Evolutionary conservation across 1,284 basidiomycete species (phyloP).

Genomic region (Sanguinoderma infundibulare): DNA sequence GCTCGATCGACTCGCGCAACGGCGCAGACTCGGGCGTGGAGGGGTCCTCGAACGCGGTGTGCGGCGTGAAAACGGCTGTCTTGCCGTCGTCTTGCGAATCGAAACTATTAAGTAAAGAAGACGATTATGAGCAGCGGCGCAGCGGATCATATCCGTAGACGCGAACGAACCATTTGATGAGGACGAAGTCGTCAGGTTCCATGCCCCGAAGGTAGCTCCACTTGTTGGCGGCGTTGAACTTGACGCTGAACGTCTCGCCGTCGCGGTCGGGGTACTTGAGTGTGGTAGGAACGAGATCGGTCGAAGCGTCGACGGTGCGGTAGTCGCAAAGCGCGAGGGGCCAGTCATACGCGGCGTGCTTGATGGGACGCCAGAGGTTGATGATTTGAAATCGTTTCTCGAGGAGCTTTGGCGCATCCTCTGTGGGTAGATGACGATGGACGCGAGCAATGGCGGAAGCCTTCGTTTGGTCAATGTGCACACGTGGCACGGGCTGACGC

Average conservation of each 20-base stretch:
- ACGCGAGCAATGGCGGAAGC: constrained; percentile 52
- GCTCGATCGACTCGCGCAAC: constrained; percentile 60
- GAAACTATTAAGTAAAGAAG: constrained; percentile 39
- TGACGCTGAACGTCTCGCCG: constrained; percentile 63
- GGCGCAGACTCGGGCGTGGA: constrained; percentile 54
- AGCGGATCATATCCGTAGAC: not conserved
- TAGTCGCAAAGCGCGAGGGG: constrained; percentile 70
- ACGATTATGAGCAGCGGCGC: not conserved
- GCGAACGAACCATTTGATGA: constrained; percentile 67
- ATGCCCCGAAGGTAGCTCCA: constrained; percentile 72
- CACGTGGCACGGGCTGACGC: constrained; percentile 52
- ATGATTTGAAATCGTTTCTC: constrained; percentile 65
- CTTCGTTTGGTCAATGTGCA: constrained; percentile 60
- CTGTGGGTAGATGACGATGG: constrained; percentile 52
- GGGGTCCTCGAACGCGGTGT: constrained; percentile 63
- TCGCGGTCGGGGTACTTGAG: constrained; percentile 56
- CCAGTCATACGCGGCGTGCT: constrained; percentile 54
- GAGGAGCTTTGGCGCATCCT: constrained; percentile 49
- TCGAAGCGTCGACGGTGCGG: constrained; percentile 51
- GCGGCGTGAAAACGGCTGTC: constrained; percentile 59
- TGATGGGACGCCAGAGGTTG: constrained; percentile 75
- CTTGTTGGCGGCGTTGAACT: constrained; percentile 54
- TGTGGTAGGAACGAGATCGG: constrained; percentile 54
- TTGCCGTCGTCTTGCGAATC: constrained; percentile 57
- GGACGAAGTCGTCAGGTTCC: constrained; percentile 63